A percentile compares a stretch with the other conserved stretches of the same genome.
Conservation (phyloP, 192 early-diverging fungal genomes). For the Umbelopsis vinacea region DNA sequence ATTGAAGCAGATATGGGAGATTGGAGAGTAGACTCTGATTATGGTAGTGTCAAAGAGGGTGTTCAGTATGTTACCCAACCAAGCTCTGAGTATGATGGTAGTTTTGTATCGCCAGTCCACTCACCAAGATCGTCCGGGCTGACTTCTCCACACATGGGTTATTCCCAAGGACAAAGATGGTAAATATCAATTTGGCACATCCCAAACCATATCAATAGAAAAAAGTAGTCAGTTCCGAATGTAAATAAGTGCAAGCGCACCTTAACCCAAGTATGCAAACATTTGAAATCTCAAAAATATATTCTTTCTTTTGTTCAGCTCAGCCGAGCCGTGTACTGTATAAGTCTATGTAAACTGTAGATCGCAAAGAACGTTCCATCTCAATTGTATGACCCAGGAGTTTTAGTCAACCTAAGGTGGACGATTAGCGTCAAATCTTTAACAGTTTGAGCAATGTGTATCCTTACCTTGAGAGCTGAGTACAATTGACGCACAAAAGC, state of each 20-base stretch:
- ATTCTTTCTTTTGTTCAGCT: neutral
- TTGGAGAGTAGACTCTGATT: slow-evolving; percentile 16
- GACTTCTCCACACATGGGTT: neutral
- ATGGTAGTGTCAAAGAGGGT: slow-evolving; percentile 12
- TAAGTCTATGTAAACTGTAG: neutral
- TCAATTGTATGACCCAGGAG: no score
- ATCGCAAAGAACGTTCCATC: neutral
- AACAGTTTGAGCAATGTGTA: neutral
- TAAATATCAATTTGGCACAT: neutral
- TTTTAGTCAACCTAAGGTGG: slow-evolving; percentile 4
- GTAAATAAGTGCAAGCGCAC: no score
- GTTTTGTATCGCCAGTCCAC: neutral
- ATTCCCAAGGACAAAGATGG: neutral
- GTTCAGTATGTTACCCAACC: neutral
- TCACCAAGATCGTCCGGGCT: neutral
- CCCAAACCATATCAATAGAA: no score
- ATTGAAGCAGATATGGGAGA: slow-evolving; percentile 7
- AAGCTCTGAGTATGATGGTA: slow-evolving; percentile 16
- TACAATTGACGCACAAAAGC: slow-evolving; percentile 78
- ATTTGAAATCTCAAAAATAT: neutral
- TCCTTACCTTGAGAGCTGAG: slow-evolving; percentile 72
- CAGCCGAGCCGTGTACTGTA: neutral
- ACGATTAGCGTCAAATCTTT: neutral
- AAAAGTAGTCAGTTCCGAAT: neutral
- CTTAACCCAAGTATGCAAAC: neutral